Evolutionary conservation across 1,284 basidiomycete species (phyloP).

Genomic region (Trichosporon coremiiforme): DNA sequence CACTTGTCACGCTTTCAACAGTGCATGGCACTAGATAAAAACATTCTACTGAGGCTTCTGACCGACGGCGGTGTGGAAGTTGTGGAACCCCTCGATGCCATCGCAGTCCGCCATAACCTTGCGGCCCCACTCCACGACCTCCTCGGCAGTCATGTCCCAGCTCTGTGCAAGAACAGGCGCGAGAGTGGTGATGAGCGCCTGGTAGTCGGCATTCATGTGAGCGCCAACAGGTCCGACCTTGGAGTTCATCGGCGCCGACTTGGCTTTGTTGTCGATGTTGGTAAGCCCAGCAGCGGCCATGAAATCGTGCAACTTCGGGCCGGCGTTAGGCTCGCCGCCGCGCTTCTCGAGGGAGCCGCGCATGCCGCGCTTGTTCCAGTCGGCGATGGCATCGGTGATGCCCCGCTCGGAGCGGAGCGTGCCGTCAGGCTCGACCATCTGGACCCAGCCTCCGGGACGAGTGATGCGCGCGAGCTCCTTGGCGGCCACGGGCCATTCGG

Average conservation of each 20-base stretch:
- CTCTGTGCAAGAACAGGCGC: slow-evolving; percentile 11
- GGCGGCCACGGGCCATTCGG: slow-evolving; percentile 43
- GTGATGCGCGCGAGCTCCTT: slow-evolving; percentile 44
- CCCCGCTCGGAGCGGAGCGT: slow-evolving; percentile 30
- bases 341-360: slow-evolving; percentile 31
- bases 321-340: slow-evolving; percentile 33
- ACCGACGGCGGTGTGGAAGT: slow-evolving; percentile 19
- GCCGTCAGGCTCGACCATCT: slow-evolving; percentile 51
- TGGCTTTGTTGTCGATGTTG: slow-evolving; percentile 27
- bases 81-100: slow-evolving; percentile 17
- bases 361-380: slow-evolving; percentile 28
- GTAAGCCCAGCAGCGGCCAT: slow-evolving; percentile 39
- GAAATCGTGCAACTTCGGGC: slow-evolving; percentile 31
- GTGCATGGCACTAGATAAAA: not conserved
- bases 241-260: slow-evolving; percentile 20
- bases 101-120: slow-evolving; percentile 3
- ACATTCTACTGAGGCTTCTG: slow-evolving; percentile 14
- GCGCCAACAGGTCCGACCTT: slow-evolving; percentile 15
- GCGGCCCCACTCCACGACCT: slow-evolving; percentile 7
- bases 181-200: slow-evolving; percentile 10
- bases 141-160: slow-evolving; percentile 8
- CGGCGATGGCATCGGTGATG: slow-evolving; percentile 26
- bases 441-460: slow-evolving; percentile 47
- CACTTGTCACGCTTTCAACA: too few relatives aligned
- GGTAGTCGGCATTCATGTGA: slow-evolving; percentile 18